phyloP scores from a whole-genome alignment of 768 basidiomycete genomes.

The Agrocybe chaxingu region DNA sequence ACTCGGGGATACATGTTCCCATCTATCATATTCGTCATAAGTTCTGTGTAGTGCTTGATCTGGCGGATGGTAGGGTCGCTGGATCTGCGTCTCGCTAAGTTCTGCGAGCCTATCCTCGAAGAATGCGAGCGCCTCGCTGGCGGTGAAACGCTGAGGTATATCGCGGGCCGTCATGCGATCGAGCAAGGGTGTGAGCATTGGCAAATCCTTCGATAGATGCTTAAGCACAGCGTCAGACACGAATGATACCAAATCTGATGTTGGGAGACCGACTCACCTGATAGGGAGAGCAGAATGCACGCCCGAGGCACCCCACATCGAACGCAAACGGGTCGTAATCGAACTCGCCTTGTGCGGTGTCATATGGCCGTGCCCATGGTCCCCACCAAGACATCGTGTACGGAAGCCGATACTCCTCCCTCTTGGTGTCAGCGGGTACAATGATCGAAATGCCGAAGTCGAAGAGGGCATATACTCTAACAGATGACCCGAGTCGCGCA shows the following conservation, averaged over 20 bases:
- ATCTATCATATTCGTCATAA: slow-evolving; percentile 15
- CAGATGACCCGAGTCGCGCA: slow-evolving; percentile 8
- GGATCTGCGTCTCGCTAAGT: slow-evolving; percentile 2
- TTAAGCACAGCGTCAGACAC: slow-evolving; percentile 1
- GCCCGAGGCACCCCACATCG: slow-evolving; percentile 18
- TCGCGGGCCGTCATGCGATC: slow-evolving; percentile 24
- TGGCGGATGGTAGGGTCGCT: neutral
- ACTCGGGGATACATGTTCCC: slow-evolving; percentile 11
- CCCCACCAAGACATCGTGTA: neutral
- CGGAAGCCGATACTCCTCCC: slow-evolving; percentile 10
- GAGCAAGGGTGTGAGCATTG: slow-evolving; percentile 24
- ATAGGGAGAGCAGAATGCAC: slow-evolving; percentile 2
- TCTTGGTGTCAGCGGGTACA: slow-evolving; percentile 7
- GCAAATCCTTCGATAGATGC: slow-evolving; percentile 15
- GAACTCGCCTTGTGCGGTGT: slow-evolving; percentile 19
- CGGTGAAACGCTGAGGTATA: slow-evolving; percentile 19
- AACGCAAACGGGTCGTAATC: slow-evolving; percentile 23
- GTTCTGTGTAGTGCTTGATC: neutral
- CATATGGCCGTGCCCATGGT: neutral
- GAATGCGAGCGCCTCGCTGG: slow-evolving; percentile 22
- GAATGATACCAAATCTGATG: neutral
- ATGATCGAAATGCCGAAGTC: slow-evolving; percentile 17
- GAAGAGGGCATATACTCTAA: slow-evolving; percentile 15
- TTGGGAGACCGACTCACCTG: slow-evolving; percentile 6
- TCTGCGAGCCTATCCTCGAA: slow-evolving; percentile 12